Evolutionary conservation across 176 grass and related monocot species (phyloP).

Genomic region (Aegilops speltoides): DNA sequence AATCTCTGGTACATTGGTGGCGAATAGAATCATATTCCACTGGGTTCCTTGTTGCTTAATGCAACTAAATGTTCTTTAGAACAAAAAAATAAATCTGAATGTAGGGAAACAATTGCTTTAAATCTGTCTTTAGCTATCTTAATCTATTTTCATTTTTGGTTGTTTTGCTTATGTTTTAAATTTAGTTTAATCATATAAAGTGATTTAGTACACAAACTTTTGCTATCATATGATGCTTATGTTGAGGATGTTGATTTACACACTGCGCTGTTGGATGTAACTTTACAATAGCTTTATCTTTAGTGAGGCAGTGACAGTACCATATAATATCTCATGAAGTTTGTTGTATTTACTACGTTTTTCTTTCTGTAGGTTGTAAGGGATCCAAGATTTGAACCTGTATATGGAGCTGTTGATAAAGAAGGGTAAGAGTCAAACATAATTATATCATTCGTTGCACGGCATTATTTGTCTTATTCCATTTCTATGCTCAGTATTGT

Average conservation of each 20-base stretch:
- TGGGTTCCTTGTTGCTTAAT: background rate
- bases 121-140: background rate
- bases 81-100: background rate
- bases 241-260: background rate
- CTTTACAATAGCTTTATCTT: background rate
- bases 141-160: background rate
- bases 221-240: background rate
- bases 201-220: background rate
- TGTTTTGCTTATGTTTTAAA: background rate
- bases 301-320: background rate
- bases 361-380: conserved; percentile 53
- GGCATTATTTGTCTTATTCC: background rate
- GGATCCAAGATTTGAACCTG: conserved; percentile 83
- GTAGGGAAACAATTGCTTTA: background rate
- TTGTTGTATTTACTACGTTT: background rate
- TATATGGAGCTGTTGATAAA: conserved; percentile 77
- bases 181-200: background rate
- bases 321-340: background rate
- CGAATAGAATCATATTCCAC: background rate
- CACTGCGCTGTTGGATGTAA: background rate
- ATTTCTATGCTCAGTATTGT: background rate
- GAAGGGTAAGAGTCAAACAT: conserved; percentile 57
- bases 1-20: background rate
- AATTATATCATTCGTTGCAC: background rate
- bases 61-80: background rate